These are phyloP conservation scores for Dysphania ambrosioides DNA, from an alignment of 148 eudicot species.

Conservation along the genomic window DNA sequence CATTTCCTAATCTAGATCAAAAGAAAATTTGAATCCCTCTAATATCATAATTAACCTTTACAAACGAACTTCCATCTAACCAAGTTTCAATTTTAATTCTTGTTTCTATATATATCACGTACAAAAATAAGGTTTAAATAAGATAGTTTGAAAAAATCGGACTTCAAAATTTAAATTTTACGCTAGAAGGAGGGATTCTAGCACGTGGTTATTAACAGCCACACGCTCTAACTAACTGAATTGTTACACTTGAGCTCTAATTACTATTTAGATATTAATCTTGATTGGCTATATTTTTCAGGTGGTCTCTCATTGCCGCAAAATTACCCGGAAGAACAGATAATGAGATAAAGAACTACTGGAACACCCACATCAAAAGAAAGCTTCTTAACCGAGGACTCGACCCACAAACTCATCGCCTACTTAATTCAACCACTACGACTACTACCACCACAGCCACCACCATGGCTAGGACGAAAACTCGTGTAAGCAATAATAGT, in stretches of 20 bases:
- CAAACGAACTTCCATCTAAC: background rate
- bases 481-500: background rate
- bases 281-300: background rate
- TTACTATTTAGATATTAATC: background rate
- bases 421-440: slow-evolving; percentile 3
- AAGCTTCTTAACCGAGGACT: slow-evolving; percentile 45
- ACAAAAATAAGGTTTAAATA: no score
- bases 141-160: no score
- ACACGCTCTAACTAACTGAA: slow-evolving; percentile 55
- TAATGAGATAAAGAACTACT: slow-evolving; percentile 48
- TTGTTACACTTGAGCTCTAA: rapidly evolving
- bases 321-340: slow-evolving; percentile 43
- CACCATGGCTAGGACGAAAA: background rate
- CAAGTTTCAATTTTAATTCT: no score
- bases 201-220: slow-evolving; percentile 61
- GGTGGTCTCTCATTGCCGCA: slow-evolving; percentile 49
- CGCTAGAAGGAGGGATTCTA: slow-evolving; percentile 58
- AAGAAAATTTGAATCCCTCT: background rate
- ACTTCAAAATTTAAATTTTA: no score
- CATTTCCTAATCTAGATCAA: background rate
- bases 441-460: background rate
- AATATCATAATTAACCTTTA: background rate
- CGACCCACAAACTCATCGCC: slow-evolving; percentile 42
- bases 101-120: no score
- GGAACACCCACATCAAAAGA: slow-evolving; percentile 46